Evolutionary conservation across 2,329 filamentous ascomycete genomes (phyloP), one percentile per base, ranked within the genome.

Genomic region (Dothistroma pini): DNA sequence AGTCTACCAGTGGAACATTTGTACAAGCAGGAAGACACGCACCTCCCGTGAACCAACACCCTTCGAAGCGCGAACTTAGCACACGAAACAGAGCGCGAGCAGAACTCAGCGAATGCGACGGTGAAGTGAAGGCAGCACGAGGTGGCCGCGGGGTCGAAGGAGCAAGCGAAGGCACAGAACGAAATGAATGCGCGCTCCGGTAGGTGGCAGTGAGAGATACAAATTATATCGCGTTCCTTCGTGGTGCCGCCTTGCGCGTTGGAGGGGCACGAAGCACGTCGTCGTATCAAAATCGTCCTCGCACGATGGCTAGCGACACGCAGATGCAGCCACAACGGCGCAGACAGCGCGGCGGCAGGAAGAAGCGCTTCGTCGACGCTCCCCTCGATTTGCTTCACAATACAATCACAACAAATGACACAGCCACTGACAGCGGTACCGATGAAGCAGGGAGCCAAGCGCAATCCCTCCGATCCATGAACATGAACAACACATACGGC

Each of bases 401-500:
- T 8, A 44, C n/a, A 25, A 44, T 22, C 16, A 44, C 38, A 44
- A 44, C 25, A 32, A 44, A 34, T 35, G 54, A 56, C 54, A 47
- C 51, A 44, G 48, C 59, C 31, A 65, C 66, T 68, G 60, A 68
- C 65, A 60, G 58, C 48, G 57, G 57, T 49, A 44, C 51, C 55
- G 57, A 62, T 52, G 60, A 63, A 35, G 55, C 56, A 67, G 66
- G 66, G 53, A 59, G 58, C 54, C 66, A 68, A 58, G 59, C 62
- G 56, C 61, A 63, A 64, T 81, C 83, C 74, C 76, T 84, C 66
- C 79, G 81, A 72, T 77, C 77, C 62, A 81, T 84, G 74, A 79
- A 80, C 63, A 78, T 81, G 69, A 76, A 75, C 60, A 76, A 75
- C 60, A 76, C 79, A 72, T 86, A 84, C 72, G 78, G 80, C 32